Percentiles rank a stretch among this genome's conserved stretches.
These are phyloP conservation scores for Stagonosporopsis tanaceti DNA, from an alignment of 2,329 filamentous ascomycete species.

Conservation along the genomic window DNA sequence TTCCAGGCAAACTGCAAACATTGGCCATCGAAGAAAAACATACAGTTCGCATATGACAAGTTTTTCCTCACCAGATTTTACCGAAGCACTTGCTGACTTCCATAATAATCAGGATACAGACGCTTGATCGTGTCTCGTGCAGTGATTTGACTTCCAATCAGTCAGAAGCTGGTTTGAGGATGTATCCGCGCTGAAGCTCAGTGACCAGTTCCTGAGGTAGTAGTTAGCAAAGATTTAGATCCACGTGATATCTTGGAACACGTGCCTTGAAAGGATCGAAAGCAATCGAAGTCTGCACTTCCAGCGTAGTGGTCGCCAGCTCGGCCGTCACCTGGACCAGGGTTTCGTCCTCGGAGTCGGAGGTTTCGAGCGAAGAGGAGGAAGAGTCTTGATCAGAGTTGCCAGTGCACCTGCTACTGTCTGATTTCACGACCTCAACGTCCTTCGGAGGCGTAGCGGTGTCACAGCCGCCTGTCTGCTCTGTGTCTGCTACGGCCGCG, in stretches of 20 bases:
- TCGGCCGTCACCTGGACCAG: background rate
- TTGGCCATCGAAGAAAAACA: background rate
- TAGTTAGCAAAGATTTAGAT: background rate
- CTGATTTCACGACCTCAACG: too few species aligned
- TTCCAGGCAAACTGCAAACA: background rate
- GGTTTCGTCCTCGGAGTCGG: background rate
- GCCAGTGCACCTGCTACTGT: too few species aligned
- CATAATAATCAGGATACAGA: background rate
- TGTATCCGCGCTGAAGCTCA: conserved; percentile 12
- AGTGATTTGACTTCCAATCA: background rate
- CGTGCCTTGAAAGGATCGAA: conserved; percentile 23
- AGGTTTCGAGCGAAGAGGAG: background rate
- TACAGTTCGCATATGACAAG: background rate
- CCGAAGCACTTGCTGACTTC: background rate
- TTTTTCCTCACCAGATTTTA: background rate
- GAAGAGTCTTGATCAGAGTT: background rate
- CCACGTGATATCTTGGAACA: background rate
- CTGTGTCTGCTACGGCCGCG: background rate
- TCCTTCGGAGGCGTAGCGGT: background rate
- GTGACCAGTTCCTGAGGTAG: conserved; percentile 13
- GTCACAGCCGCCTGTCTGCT: background rate
- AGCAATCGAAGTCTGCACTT: background rate
- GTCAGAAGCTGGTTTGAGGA: conserved; percentile 19
- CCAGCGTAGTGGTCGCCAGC: background rate
- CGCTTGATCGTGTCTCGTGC: too few species aligned